Percentiles rank a stretch among this genome's conserved stretches.
These are phyloP conservation scores for Verticillium zaregamsianum DNA, from an alignment of 2,329 filamentous ascomycete genomes.

Conservation along the genomic window DNA sequence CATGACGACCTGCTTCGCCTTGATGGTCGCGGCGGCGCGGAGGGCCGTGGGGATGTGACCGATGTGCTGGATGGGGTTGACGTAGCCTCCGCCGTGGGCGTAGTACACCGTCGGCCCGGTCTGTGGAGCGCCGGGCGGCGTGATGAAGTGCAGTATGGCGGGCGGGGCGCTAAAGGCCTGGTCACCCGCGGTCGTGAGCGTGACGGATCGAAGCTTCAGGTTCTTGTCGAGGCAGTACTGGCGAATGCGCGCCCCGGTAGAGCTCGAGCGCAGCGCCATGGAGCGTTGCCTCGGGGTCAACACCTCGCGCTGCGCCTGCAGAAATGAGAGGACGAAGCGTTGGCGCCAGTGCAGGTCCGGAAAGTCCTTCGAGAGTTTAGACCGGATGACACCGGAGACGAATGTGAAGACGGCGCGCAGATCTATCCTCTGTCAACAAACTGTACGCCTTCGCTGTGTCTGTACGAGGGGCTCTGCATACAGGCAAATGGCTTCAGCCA, in stretches of 20 bases:
- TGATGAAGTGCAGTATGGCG: slow-evolving; percentile 14
- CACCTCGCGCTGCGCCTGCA: background rate
- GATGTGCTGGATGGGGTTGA: slow-evolving; percentile 10
- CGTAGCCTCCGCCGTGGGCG: slow-evolving; percentile 18
- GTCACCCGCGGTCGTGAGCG: background rate
- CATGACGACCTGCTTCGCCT: slow-evolving; percentile 11
- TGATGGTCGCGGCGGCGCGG: slow-evolving; percentile 5
- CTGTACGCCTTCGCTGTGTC: background rate
- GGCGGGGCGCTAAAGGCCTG: background rate
- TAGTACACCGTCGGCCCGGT: slow-evolving; percentile 13
- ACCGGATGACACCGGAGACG: background rate
- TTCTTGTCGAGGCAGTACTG: background rate
- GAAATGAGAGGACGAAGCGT: background rate
- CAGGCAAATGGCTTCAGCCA: background rate
- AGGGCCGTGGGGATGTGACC: slow-evolving; percentile 16
- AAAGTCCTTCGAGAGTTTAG: background rate
- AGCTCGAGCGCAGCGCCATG: background rate
- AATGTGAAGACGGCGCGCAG: background rate
- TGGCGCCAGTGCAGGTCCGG: slow-evolving; percentile 9
- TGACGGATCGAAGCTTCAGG: slow-evolving; percentile 2
- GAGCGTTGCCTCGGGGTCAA: slow-evolving; percentile 1
- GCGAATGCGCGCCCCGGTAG: background rate
- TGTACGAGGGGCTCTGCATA: background rate
- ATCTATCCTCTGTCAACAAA: background rate
- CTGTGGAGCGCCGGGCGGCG: background rate